Conservation (phyloP, 2,329 filamentous ascomycete genomes). For the Berkeleyomyces rouxiae region DNA sequence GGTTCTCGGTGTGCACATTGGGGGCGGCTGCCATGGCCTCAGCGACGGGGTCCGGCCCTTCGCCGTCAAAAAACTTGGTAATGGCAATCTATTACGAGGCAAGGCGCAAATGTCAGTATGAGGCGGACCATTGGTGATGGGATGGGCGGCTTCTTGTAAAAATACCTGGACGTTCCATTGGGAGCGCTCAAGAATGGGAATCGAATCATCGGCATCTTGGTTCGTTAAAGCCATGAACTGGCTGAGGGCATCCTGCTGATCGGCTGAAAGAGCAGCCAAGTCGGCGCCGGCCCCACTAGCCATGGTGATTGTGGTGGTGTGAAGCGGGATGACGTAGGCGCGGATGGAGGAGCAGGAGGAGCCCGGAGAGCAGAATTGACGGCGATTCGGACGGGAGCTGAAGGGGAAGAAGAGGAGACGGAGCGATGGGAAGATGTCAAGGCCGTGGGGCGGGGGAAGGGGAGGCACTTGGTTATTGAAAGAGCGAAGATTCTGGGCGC, state of each 20-base stretch:
- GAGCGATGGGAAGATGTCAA: neutral
- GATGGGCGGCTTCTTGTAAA: neutral
- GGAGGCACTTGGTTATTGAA: no score
- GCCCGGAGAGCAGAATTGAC: neutral
- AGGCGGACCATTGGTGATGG: neutral
- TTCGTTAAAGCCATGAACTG: constrained; percentile 81
- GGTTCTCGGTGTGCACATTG: constrained; percentile 53
- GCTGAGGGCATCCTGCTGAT: constrained; percentile 69
- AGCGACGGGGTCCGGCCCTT: constrained; percentile 64
- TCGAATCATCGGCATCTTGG: constrained; percentile 58
- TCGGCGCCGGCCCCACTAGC: constrained; percentile 38
- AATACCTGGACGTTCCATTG: constrained; percentile 89
- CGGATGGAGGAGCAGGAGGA: neutral
- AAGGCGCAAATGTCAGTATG: neutral
- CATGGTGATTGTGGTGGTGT: constrained; percentile 15
- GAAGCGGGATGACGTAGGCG: neutral
- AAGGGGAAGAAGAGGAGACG: neutral
- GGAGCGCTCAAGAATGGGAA: constrained; percentile 65
- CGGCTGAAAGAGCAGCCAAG: constrained; percentile 40
- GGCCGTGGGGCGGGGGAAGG: neutral
- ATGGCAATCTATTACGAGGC: constrained; percentile 58
- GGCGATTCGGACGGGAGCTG: no score
- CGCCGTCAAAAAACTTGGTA: constrained; percentile 93
- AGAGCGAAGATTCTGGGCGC: neutral
- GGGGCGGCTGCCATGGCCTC: constrained; percentile 56